Base-by-base conservation (phyloP, 345 rosid genomes). In the Trapa bicornis region DNA sequence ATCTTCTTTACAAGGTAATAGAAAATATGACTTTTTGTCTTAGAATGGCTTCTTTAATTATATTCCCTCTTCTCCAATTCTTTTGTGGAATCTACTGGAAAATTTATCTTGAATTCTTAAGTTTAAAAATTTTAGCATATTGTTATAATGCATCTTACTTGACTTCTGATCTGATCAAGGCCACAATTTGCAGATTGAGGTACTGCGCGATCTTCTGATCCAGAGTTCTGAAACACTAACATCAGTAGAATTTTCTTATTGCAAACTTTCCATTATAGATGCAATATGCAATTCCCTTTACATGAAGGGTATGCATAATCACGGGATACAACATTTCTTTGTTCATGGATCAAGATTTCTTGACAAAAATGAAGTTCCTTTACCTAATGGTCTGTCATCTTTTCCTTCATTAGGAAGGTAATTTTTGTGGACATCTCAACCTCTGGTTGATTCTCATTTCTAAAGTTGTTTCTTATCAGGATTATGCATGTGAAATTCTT, bases 401-500 rank as follows among this genome's bases (percentile, higher is more conserved):
- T 86, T 88, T 78, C 86, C 91, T 69, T 78, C 77, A 37, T 80
- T 82, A 0, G 91, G 80, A 78, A 86, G 97, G 97, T 93, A 80
- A 65, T 54, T 17, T 22, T 52, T 72, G 39, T 5, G 67, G 42
- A 15, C 33, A 39, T 43, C 37, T 50, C 57, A 37, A 16, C 38
- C 37, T 56, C 38, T 58, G 63, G 16, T 35, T 58, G 63, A 37
- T 29, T 32, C 14, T 58, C 33, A 3, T 8, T 13, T 32, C 10
- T 9, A 15, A 3, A 11, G 61, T 57, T 29, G 61, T 17, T 57
- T 57, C 32, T 29, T 13, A 36, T 57, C 61, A 32, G 6, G 37
- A 58, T 11, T 58, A 9, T 58, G 37, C 9, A 35, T 10, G 14
- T 50, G 56, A 50, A 29, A 50, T 50, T 15, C 56, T 50, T 29